phyloP scores from a whole-genome alignment of 2,329 filamentous ascomycete genomes.

The Lachnellula willkommii region DNA sequence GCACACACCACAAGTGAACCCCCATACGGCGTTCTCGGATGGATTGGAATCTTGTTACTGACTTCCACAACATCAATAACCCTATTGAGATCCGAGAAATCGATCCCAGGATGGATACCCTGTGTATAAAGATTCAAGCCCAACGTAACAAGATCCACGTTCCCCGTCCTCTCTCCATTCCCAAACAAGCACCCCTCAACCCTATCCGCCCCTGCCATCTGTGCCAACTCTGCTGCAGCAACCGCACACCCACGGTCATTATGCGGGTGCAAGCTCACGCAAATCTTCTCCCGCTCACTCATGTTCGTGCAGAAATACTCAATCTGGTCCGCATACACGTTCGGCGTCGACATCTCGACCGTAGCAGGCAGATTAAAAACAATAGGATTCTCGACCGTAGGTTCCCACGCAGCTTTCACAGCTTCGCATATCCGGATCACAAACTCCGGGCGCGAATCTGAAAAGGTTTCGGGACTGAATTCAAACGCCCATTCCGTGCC shows the following conservation, averaged over 20 bases:
- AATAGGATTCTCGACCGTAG: conserved; percentile 70
- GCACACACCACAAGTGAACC: conserved; percentile 88
- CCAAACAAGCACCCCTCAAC: conserved; percentile 93
- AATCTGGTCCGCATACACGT: conserved; percentile 92
- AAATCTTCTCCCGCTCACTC: conserved; percentile 67
- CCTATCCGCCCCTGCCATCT: conserved; percentile 93
- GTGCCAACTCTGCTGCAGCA: conserved; percentile 83
- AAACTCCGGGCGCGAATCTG: conserved; percentile 81
- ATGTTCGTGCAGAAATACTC: conserved; percentile 85
- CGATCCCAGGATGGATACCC: conserved; percentile 75
- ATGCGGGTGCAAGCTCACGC: conserved; percentile 84
- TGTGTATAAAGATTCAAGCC: conserved; percentile 94
- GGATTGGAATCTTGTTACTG: conserved; percentile 84
- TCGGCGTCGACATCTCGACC: conserved; percentile 90
- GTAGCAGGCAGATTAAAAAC: conserved; percentile 98
- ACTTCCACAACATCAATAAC: conserved; percentile 69
- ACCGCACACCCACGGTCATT: conserved; percentile 90
- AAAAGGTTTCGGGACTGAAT: conserved; percentile 85
- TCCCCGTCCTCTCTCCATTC: conserved; percentile 92
- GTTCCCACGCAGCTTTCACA: conserved; percentile 90
- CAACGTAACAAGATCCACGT: conserved; percentile 89
- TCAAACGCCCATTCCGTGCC: conserved; percentile 70
- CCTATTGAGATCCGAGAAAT: conserved; percentile 82
- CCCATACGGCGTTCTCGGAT: conserved; percentile 83
- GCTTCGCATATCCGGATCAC: conserved; percentile 81